Evolutionary conservation across 2,329 filamentous ascomycete genomes (phyloP), one percentile per base, ranked within the genome.

Genomic region (Myriosclerotinia duriaeana): DNA sequence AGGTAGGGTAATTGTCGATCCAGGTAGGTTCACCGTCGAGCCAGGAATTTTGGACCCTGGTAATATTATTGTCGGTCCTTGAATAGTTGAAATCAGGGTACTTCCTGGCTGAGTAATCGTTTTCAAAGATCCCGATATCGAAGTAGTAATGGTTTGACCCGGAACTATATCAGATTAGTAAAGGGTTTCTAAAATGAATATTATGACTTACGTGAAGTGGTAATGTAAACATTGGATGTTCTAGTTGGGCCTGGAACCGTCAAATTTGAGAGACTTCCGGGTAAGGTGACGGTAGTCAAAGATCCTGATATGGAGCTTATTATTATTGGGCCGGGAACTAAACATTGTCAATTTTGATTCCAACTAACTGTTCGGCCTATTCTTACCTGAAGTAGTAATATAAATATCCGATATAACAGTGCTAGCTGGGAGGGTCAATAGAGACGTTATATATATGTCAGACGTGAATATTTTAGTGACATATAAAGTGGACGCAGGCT

Each of bases 111-210:
- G 44, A 0, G 34, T 59, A 20, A 65, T 61, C 5, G 59, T 69
- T 15, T 65, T 70, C 22, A 68, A 46, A 17, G 67, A 68, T 20
- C 69, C 69, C 26, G 60, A 69, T 20, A 69, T 71, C 22, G 55
- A 66, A 12, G 60, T 66, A 1, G 65, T 65, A 3, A 65, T 30
- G 5, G 38, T 63, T 61, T 42, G 46, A 15, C 34, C 50, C n/a
- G 48, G 60, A 54, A 63, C 60, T 53, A 40, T 2, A 15, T 17
- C 11, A n/a, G 1, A n/a, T 63, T 20, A 63, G 46, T 4, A 8
- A 40, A 11, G 11, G 36, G 2, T 15, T 15, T 46, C 15, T n/a
- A 46, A 20, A 30, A 34, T 12, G 26, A 15, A 30, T 11, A 0
- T 6, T 9, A 6, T 34, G 7, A 56, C 61, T 54, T 22, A 64